phyloP scores from a whole-genome alignment of 2,329 filamentous ascomycete species.

The Alternaria viburni region DNA sequence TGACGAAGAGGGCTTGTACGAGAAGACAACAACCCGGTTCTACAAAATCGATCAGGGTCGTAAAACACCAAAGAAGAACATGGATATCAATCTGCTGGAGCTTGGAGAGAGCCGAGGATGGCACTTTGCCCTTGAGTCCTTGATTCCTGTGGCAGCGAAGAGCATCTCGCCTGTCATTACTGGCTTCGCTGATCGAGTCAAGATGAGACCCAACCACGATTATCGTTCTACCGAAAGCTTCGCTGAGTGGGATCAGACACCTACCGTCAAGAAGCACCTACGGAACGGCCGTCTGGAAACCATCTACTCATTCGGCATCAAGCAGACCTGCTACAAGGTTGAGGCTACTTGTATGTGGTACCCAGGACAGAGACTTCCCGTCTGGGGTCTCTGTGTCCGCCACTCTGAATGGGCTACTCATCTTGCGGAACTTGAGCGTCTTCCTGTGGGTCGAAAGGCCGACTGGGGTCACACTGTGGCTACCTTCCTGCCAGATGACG shows the following conservation, averaged over 20 bases:
- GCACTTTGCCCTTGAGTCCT: slow-evolving; percentile 39
- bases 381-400: slow-evolving; percentile 41
- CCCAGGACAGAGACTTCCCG: slow-evolving; percentile 20
- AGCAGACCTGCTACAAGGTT: slow-evolving; percentile 34
- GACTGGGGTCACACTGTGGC: slow-evolving; percentile 28
- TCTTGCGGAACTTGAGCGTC: slow-evolving; percentile 33
- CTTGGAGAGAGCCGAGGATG: slow-evolving; percentile 38
- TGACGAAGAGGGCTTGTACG: slow-evolving; percentile 38
- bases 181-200: slow-evolving; percentile 29
- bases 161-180: slow-evolving; percentile 29
- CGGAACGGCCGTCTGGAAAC: slow-evolving; percentile 27
- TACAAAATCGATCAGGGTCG: slow-evolving; percentile 27
- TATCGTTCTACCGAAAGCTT: slow-evolving; percentile 22
- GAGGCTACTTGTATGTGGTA: slow-evolving; percentile 40
- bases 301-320: slow-evolving; percentile 40
- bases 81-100: slow-evolving; percentile 45
- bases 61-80: slow-evolving; percentile 23
- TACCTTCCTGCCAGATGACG: slow-evolving; percentile 39
- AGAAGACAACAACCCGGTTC: slow-evolving; percentile 33
- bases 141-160: slow-evolving; percentile 22
- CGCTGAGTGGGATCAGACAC: slow-evolving; percentile 23
- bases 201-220: slow-evolving; percentile 24
- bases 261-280: slow-evolving; percentile 21
- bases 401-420: slow-evolving; percentile 39
- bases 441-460: slow-evolving; percentile 29